Evolutionary conservation across 1,284 basidiomycete species (phyloP).

Genomic region (Ceraceosorus bombacis): DNA sequence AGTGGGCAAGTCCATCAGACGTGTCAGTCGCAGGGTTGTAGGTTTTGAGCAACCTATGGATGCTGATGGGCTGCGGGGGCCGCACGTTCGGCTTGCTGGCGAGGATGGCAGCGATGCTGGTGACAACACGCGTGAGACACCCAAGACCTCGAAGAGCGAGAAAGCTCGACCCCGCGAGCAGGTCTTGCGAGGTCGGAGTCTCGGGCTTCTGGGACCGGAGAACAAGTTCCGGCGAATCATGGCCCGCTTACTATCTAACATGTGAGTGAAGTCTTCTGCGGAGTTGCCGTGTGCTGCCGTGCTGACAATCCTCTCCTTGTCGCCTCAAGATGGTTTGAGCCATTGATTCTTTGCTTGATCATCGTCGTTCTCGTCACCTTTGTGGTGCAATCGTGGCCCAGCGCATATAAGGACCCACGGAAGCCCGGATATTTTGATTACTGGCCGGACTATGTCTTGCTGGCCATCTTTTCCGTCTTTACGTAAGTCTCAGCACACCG

Average conservation of each 20-base stretch:
- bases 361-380: conserved; percentile 75
- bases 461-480: conserved; percentile 75
- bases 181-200: conserved; percentile 65
- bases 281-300: no score
- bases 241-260: conserved; percentile 12
- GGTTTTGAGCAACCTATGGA: conserved; percentile 56
- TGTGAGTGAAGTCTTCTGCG: no score
- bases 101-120: conserved; percentile 22
- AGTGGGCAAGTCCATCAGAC: conserved; percentile 52
- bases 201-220: conserved; percentile 66
- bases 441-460: conserved; percentile 81
- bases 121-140: no score
- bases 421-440: conserved; percentile 67
- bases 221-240: conserved; percentile 26
- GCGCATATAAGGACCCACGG: conserved; percentile 53
- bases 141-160: no score
- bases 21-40: conserved; percentile 72
- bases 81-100: background rate
- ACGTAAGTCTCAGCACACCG: conserved; percentile 52
- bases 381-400: conserved; percentile 64
- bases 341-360: conserved; percentile 72
- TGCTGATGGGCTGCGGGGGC: no score
- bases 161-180: background rate
- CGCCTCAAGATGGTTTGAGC: conserved; percentile 63
- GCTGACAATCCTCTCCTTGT: conserved; percentile 50